Evolutionary conservation across 805 yeast genomes (phyloP), one percentile per base, ranked within the genome.

Genomic region (Metschnikowia dekortorum): DNA sequence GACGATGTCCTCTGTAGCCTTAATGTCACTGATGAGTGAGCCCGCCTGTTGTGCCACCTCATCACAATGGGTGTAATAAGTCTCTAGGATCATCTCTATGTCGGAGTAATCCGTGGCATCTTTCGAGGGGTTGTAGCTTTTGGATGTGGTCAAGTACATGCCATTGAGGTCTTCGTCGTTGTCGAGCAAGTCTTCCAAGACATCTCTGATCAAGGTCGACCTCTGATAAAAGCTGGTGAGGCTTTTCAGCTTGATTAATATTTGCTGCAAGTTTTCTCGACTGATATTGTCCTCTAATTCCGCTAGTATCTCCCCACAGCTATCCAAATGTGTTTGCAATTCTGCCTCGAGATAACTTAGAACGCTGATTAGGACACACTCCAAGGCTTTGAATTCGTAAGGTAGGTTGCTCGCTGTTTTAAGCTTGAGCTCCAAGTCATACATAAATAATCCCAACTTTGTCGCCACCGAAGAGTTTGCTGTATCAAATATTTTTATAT

Each of bases 21-120:
- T 83, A 58, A 91, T 89, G 62, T 91, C 96, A 58, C 83, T 84
- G 18, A 87, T 80, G 49, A 90, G 70, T 4, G 92, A 84, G 40
- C 88, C 96, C 0, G 96, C 84, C 58, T 87, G 92, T 66, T 91
- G 97, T 6, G 90, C 97, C 57, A 87, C 83, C 69, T 91, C 97
- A 62, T 91, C 97, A 63, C 92, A 85, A 59, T 90, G 97, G 52
- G 87, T 85, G 67, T 88, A 90, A 68, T 91, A 91, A 0, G 96
- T 82, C 62, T 91, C 97, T 18, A 91, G 65, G 45, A 91, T 73
- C 84, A 90, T 85, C 66, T 91, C 97, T 18, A 89, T 77, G 58
- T 91, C 96, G 8, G 85, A 87, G 54, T 75, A 78, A 61, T 79
- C 80, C 1, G 54, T 56, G 22, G 53, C 44, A 7, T 50, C 52